Base-by-base conservation (phyloP, 2,329 filamentous ascomycete species). In the Aureobasidium sp. region DNA sequence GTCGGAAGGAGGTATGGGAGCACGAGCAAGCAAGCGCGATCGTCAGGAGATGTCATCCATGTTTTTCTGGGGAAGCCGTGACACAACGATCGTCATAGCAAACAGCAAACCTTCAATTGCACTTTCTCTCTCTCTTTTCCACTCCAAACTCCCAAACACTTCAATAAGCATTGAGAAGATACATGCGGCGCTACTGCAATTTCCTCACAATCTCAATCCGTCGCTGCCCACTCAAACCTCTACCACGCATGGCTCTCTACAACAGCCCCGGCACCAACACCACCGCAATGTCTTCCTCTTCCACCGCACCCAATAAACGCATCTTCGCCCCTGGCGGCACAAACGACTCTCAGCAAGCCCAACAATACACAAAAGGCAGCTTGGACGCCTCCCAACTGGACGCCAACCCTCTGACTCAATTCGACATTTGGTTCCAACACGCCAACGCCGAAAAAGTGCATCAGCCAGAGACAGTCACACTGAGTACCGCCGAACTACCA, bases 381-480 rank as follows among this genome's bases (percentile, higher is more conserved):
- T 84, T 96, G 34, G 78, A 81, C 39, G 80, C 78, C 50, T 69
- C 74, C 1, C 82, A 90, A 70, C 84, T 95, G 68, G 70, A 80
- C 1, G 61, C 77, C 9, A 82, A 82, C 60, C 94, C 94, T 0
- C 84, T 93, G 62, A 79, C 80, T 36, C 94, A 97, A 78, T 99
- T 97, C 79, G 84, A 96, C 78, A 74, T 77, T 64, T 99, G 94
- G 94, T 99, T 96, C 81, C 81, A 83, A 13, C 81, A 86, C 63
- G 90, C 92, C 0, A 84, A 87, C 65, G 70, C 79, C 5, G 70
- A 77, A 10, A 71, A 78, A 30, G 83, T 91, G 50, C 78, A 85
- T 49, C 89, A 95, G 67, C 92, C 93, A 1, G 94, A 99, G 75
- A 90, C 94, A 1, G 91, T 91, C 70, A 91, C 88, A 1, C 81